phyloP scores from a whole-genome alignment of 1,284 basidiomycete species.

The Violaceomyces palustris region DNA sequence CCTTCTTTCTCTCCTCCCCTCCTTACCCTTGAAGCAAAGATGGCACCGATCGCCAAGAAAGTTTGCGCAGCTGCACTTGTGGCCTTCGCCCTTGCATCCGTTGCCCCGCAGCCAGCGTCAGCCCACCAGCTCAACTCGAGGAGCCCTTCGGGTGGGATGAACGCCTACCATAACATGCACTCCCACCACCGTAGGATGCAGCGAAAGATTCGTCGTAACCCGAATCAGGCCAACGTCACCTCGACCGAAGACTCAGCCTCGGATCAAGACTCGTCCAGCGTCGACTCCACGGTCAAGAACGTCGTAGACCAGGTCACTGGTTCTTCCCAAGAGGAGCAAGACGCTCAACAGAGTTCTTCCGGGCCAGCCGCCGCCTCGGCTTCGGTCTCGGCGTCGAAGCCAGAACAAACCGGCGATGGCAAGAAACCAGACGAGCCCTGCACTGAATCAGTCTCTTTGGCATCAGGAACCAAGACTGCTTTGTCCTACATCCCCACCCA shows the following conservation, averaged over 20 bases:
- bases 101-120: conserved; percentile 14
- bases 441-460: neutral
- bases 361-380: neutral
- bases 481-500: neutral
- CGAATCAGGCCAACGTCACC: no score
- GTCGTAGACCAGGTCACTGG: neutral
- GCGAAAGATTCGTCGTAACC: conserved; percentile 24
- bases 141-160: conserved; percentile 26
- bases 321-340: no score
- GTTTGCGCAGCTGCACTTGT: conserved; percentile 27
- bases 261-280: neutral
- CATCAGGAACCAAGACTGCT: neutral
- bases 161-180: conserved; percentile 30
- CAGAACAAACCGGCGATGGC: neutral
- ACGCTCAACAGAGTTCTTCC: no score
- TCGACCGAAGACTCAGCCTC: no score
- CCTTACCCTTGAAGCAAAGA: no score
- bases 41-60: conserved; percentile 34
- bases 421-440: neutral
- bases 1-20: no score
- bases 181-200: conserved; percentile 30
- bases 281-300: neutral
- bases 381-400: neutral
- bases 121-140: conserved; percentile 27
- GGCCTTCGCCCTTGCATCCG: conserved; percentile 23